phyloP scores from a whole-genome alignment of 2,329 filamentous ascomycete species.

The Fusarium globosum region DNA sequence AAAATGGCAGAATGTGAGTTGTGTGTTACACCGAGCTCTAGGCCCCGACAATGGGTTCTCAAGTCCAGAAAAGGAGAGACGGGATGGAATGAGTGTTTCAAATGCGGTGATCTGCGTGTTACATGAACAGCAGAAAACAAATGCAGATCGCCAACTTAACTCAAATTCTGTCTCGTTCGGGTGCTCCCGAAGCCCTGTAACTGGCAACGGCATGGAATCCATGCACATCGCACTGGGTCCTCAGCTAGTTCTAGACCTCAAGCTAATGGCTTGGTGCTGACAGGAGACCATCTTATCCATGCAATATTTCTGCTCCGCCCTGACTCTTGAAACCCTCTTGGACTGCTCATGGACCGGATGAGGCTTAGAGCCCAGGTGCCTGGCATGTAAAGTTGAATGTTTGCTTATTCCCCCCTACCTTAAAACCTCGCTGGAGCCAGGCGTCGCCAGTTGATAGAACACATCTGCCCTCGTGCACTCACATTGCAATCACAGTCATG shows the following conservation, averaged over 20 bases:
- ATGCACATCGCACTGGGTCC: background rate
- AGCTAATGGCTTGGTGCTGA: conserved; percentile 23
- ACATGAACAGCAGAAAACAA: background rate
- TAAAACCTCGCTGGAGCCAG: conserved; percentile 4
- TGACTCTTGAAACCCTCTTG: conserved; percentile 14
- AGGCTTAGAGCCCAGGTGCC: conserved; percentile 20
- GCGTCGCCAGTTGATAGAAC: background rate
- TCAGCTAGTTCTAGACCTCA: conserved; percentile 30
- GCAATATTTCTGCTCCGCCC: conserved; percentile 26
- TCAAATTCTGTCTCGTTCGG: conserved; percentile 10
- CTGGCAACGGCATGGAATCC: background rate
- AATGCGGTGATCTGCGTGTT: background rate
- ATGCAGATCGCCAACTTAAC: background rate
- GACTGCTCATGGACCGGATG: conserved; percentile 18
- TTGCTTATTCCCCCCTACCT: background rate
- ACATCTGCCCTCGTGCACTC: background rate
- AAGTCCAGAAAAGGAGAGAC: background rate
- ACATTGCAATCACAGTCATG: conserved; percentile 4
- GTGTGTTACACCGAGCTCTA: background rate
- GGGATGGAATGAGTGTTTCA: conserved; percentile 5
- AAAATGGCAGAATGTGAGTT: background rate
- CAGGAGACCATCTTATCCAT: conserved; percentile 24
- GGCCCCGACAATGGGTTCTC: background rate
- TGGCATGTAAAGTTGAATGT: conserved; percentile 21
- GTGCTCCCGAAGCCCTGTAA: conserved; percentile 27